Evolutionary conservation across 805 yeast species (phyloP), one percentile per base, ranked within the genome.

Genomic region (Candida sakaeoensis): DNA sequence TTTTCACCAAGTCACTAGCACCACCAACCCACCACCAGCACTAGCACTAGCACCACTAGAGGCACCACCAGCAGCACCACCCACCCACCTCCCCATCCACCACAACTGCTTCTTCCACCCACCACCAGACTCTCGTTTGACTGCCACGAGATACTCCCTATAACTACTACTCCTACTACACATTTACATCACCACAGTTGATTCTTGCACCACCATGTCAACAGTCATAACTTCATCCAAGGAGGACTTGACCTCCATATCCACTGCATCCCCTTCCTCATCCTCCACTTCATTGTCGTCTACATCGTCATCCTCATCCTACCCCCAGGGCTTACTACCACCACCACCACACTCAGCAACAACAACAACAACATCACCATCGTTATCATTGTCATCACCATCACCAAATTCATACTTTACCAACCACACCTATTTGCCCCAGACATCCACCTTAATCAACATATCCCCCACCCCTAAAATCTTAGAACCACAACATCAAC

Each of bases 351-450:
- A 24, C 14, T 14, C 16, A n/a, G 14, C 17, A 13, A 28, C 12
- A 15, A 8, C 14, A 5, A 8, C 10, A n/a, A 15, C 32, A 15
- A 15, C 32, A 7, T 28, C 32, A 7, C 5, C 28, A 29, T 40
- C 36, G 14, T 40, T 40, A 9, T 28, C 32, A 15, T 28, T 19
- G 4, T 28, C 32, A 7, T 7, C 28, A 29, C 40, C 36, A 14
- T 40, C 43, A 9, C 16, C 30, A 30, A 33, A 30, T 15, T 40
- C 43, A 17, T n/a, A n/a, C n/a, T n/a, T n/a, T n/a, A n/a, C n/a
- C n/a, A n/a, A n/a, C n/a, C n/a, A n/a, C n/a, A n/a, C n/a, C n/a
- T n/a, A n/a, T n/a, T n/a, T n/a, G n/a, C n/a, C n/a, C n/a, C 33
- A 31, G 16, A 34, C 40, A n/a, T 31, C 37, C 8, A 38, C 36